Conservation (phyloP, 2,329 filamentous ascomycete genomes). For the Cryphonectria naterciae region DNA sequence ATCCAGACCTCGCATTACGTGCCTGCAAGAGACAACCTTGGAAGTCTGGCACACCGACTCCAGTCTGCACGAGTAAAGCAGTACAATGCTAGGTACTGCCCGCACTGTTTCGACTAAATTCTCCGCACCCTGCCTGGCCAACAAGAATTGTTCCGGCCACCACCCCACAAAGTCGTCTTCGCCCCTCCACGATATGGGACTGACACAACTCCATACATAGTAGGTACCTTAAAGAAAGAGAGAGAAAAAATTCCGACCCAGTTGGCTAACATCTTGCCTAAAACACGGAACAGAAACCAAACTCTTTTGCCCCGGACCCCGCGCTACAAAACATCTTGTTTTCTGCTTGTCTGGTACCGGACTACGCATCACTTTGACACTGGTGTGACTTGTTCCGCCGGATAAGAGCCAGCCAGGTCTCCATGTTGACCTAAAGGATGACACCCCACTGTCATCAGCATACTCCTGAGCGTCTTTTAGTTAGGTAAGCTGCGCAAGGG, state of each 20-base stretch:
- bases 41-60: background rate
- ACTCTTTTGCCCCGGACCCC: background rate
- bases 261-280: background rate
- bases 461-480: background rate
- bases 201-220: background rate
- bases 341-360: background rate
- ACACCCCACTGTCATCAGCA: background rate
- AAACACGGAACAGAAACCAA: background rate
- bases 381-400: background rate
- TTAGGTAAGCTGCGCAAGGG: background rate
- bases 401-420: background rate
- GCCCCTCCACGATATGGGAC: background rate
- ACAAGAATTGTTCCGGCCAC: background rate
- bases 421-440: background rate
- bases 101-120: background rate
- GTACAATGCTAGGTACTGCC: background rate
- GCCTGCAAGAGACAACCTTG: background rate
- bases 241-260: background rate
- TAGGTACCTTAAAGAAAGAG: background rate
- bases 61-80: no score
- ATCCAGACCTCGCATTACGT: background rate
- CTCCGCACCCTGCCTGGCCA: slow-evolving; percentile 1
- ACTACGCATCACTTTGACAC: background rate
- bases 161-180: background rate
- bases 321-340: background rate